Conservation (phyloP, 2,329 filamentous ascomycete species). For the Hortaea werneckii region DNA sequence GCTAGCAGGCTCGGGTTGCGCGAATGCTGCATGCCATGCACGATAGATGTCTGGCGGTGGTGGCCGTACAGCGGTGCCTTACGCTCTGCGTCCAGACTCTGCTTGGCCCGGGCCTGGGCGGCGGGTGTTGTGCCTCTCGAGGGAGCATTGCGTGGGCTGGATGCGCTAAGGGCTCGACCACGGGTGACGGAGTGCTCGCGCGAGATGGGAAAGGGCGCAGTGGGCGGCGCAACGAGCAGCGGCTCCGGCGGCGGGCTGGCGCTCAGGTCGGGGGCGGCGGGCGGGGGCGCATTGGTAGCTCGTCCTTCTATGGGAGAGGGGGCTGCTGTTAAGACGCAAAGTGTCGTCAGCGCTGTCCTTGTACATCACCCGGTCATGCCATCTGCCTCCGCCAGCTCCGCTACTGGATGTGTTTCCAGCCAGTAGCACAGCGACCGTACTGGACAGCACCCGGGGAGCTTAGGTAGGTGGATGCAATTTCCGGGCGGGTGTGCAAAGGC, state of each 20-base stretch:
- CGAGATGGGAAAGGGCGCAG: constrained; percentile 11
- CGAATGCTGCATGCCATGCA: constrained; percentile 88
- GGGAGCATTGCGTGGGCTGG: constrained; percentile 31
- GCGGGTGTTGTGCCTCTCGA: constrained; percentile 35
- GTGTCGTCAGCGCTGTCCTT: constrained; percentile 14
- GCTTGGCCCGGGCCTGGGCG: constrained; percentile 29
- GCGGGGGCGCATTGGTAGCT: constrained; percentile 9
- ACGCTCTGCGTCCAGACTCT: constrained; percentile 33
- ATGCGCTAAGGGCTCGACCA: constrained; percentile 36
- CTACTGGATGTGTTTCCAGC: too few species aligned
- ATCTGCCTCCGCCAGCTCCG: background rate
- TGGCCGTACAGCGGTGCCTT: constrained; percentile 61
- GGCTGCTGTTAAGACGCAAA: constrained; percentile 17
- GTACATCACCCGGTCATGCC: constrained; percentile 1
- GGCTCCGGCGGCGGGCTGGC: constrained; percentile 24
- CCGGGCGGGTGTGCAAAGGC: background rate
- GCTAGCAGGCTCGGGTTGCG: constrained; percentile 78
- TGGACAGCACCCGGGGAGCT: too few species aligned
- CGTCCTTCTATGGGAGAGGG: constrained; percentile 18
- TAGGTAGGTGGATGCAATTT: constrained; percentile 5
- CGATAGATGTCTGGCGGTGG: constrained; percentile 92
- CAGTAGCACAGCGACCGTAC: too few species aligned
- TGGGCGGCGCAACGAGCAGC: constrained; percentile 21
- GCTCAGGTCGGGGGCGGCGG: constrained; percentile 11
- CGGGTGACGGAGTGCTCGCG: constrained; percentile 36